Base-by-base conservation (phyloP, 108 stramenopile genomes). In the Epithemia pelagica region DNA sequence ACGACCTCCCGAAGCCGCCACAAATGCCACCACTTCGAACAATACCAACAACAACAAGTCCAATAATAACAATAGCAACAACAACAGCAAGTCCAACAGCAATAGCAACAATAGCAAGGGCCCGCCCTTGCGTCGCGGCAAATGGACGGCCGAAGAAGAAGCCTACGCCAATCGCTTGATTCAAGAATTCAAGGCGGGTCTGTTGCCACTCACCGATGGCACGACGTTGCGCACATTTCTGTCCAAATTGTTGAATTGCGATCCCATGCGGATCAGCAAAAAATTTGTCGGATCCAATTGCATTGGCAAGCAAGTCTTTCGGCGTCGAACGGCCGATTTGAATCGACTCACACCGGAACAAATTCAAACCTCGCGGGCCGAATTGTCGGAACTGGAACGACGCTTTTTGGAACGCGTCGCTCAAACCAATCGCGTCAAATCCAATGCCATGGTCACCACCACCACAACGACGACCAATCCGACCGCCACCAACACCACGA, bases 251-350 rank as follows among this genome's bases (percentile, higher is more conserved):
- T 78, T 99, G 20, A 88, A 96, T 71, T 99, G 98, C 65, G 97
- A 96, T 68, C 97, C 98, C 25, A 99, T 99, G 98, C 79, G 98
- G 21, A 99, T 99, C 32, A 96, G 97, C 10, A 99, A 99, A 70
- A 99, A 99, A 73, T 99, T 96, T 71, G 96, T 96, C 28, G 97
- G 97, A 18, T 73, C 74, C 57, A 97, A 98, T 54, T 96, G 96
- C 68, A 96, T 98, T 66, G 95, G 97, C 54, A 98, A 98, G 61
- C 95, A 95, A 77, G 93, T 97, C 10, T 97, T 96, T 64, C 84
- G 96, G 15, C 66, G 96, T 37, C 66, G 93, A 10, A 87, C 90
- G 54, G 88, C 84, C 21, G 95, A 96, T 56, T 74, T 95, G 58
- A 91, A 95, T 59, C 85, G 90, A 22, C 67, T 98, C 56, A 85